Evolutionary conservation across 495 filamentous ascomycete genomes (phyloP).

Genomic region (Talaromyces ruber): DNA sequence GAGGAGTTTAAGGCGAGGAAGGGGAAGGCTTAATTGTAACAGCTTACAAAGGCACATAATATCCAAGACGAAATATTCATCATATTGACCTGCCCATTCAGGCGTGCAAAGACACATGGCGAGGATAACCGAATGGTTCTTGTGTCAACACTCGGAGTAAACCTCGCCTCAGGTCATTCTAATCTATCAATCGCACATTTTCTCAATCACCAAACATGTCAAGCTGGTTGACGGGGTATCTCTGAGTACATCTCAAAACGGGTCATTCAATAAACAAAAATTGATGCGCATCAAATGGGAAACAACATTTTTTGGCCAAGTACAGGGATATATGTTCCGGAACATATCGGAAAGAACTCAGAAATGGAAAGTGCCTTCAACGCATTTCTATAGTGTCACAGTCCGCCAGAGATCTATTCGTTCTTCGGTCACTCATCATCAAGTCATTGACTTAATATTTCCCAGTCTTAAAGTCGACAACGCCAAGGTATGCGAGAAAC

Average conservation of each 20-base stretch:
- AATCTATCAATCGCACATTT: not conserved
- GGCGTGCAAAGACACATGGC: conserved; percentile 1
- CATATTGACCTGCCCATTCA: not conserved
- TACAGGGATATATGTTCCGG: not conserved
- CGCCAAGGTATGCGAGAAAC: too few relatives aligned
- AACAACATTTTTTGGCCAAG: not conserved
- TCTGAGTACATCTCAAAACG: not conserved
- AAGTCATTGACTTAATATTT: not conserved
- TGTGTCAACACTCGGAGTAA: conserved; percentile 2
- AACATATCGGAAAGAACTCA: not conserved
- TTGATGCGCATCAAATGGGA: not conserved
- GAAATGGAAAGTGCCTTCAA: not conserved
- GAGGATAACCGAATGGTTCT: conserved; percentile 7
- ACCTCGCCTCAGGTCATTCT: not conserved
- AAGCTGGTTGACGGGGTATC: conserved; percentile 2
- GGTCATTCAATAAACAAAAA: not conserved
- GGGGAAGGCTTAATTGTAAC: not conserved
- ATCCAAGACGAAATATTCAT: not conserved
- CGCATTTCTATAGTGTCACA: not conserved
- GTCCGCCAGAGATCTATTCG: not conserved
- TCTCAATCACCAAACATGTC: not conserved
- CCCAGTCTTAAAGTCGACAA: not conserved
- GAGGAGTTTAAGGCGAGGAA: conserved; percentile 72
- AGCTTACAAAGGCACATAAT: not conserved
- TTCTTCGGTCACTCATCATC: not conserved